These are phyloP conservation scores for Perilla frutescens DNA, from an alignment of 257 asterid genomes.

Conservation along the genomic window DNA sequence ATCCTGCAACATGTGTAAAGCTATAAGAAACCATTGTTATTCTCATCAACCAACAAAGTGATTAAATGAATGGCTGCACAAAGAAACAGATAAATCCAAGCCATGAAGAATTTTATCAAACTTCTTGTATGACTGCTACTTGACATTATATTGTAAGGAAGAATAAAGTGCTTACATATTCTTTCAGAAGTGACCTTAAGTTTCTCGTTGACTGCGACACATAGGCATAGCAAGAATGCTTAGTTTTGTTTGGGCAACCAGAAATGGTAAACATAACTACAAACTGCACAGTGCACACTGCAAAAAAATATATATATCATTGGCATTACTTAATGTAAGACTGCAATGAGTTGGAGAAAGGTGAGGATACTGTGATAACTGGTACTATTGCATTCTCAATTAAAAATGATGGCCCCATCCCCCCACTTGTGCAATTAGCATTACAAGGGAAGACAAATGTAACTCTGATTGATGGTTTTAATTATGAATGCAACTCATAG, in stretches of 20 bases:
- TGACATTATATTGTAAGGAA: conserved; percentile 23
- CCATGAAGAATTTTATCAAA: conserved; percentile 21
- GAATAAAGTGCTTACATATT: conserved; percentile 64
- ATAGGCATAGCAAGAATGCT: conserved; percentile 69
- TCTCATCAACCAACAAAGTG: conserved; percentile 12
- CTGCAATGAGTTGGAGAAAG: conserved; percentile 3
- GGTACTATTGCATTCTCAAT: conserved; percentile 8
- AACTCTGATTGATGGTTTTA: not conserved
- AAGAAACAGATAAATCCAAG: conserved; percentile 20
- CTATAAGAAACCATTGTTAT: conserved; percentile 28
- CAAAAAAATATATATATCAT: conserved; percentile 29
- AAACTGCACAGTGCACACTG: conserved; percentile 85
- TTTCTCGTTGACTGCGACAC: conserved; percentile 89
- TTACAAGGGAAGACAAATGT: conserved; percentile 26
- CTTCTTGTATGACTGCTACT: not conserved
- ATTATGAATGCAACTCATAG: not conserved
- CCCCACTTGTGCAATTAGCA: not conserved
- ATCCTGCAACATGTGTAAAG: conserved; percentile 56
- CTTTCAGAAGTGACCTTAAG: conserved; percentile 82
- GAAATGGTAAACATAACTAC: conserved; percentile 80
- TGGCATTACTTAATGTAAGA: conserved; percentile 14
- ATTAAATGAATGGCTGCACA: conserved; percentile 20
- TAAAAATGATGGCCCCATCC: conserved; percentile 13
- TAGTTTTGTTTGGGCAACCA: conserved; percentile 49
- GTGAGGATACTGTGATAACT: conserved; percentile 14